Evolutionary conservation across 495 filamentous ascomycete genomes (phyloP).

Genomic region (Daldinia bambusicola): DNA sequence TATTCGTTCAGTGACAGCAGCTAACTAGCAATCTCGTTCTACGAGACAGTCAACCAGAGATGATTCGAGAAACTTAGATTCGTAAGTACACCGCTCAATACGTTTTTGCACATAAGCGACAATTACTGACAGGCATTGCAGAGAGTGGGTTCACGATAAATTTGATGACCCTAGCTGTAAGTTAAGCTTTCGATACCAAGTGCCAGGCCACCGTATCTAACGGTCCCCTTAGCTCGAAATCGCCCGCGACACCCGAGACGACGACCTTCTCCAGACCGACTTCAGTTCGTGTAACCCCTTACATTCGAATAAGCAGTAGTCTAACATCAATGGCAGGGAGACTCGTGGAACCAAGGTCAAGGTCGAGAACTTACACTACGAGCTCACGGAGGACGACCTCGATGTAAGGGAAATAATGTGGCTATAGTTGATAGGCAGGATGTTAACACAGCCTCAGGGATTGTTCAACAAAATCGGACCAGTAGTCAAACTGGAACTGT

Average conservation of each 20-base stretch:
- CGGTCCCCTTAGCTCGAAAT: constrained; percentile 54
- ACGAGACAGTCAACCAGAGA: constrained; percentile 67
- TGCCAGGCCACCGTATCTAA: constrained; percentile 41
- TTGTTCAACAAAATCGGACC: constrained; percentile 83
- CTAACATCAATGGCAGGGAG: constrained; percentile 43
- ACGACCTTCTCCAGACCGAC: constrained; percentile 60
- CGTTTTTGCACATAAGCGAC: constrained; percentile 7
- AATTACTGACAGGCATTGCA: constrained; percentile 47
- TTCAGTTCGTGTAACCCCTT: constrained; percentile 56
- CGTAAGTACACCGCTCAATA: constrained; percentile 52
- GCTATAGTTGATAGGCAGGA: neutral
- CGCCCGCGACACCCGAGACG: constrained; percentile 51
- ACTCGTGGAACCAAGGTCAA: constrained; percentile 74
- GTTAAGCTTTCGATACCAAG: constrained; percentile 28
- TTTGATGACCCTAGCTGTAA: constrained; percentile 71
- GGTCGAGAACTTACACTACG: constrained; percentile 94
- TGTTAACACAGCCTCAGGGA: constrained; percentile 62
- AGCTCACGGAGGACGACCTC: constrained; percentile 86
- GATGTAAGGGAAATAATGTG: constrained; percentile 63
- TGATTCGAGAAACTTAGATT: constrained; percentile 65
- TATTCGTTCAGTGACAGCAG: constrained; percentile 62
- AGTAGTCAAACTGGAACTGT: constrained; percentile 73
- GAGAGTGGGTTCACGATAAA: constrained; percentile 92
- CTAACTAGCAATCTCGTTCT: constrained; percentile 64
- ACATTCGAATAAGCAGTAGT: neutral